These are phyloP conservation scores for Chlorella sp. DNA, from an alignment of 139 green algal genomes.

Conservation along the genomic window DNA sequence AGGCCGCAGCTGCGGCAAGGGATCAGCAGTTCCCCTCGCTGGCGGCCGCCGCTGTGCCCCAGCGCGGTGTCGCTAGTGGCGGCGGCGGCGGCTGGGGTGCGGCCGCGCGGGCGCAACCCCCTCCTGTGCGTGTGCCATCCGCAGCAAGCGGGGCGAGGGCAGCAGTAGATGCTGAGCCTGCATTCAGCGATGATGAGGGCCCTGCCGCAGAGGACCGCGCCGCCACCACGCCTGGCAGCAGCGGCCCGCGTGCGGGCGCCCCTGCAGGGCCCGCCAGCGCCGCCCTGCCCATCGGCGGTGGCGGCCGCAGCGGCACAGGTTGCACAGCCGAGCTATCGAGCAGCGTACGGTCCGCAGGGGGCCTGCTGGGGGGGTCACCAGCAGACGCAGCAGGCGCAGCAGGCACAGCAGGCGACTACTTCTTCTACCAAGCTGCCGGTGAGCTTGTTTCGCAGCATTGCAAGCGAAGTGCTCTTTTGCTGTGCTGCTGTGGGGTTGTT, in stretches of 20 bases:
- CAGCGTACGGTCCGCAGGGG: conserved; percentile 8
- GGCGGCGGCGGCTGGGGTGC: background rate
- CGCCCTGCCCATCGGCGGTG: background rate
- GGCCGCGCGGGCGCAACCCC: too few species aligned
- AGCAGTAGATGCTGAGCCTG: background rate
- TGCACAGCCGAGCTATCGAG: conserved; percentile 9
- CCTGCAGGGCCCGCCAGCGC: background rate
- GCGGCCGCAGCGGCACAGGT: background rate
- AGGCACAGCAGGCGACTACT: conserved; percentile 36
- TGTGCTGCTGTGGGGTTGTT: too few species aligned
- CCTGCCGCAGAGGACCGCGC: too few species aligned
- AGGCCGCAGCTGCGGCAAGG: background rate
- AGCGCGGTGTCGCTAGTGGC: background rate
- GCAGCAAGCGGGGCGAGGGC: background rate
- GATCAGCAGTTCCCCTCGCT: conserved; percentile 28
- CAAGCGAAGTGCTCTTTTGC: too few species aligned
- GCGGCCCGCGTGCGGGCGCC: too few species aligned
- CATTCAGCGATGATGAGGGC: conserved; percentile 6
- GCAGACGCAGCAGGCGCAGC: background rate
- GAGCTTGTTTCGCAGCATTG: background rate
- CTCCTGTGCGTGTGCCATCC: too few species aligned
- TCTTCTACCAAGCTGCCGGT: conserved; percentile 63
- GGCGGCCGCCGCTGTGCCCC: background rate
- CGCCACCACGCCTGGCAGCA: background rate
- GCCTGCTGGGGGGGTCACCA: conserved; percentile 27